These are phyloP conservation scores for Pythium rishiriense DNA, from an alignment of 352 stramenopile genomes.

Conservation along the genomic window DNA sequence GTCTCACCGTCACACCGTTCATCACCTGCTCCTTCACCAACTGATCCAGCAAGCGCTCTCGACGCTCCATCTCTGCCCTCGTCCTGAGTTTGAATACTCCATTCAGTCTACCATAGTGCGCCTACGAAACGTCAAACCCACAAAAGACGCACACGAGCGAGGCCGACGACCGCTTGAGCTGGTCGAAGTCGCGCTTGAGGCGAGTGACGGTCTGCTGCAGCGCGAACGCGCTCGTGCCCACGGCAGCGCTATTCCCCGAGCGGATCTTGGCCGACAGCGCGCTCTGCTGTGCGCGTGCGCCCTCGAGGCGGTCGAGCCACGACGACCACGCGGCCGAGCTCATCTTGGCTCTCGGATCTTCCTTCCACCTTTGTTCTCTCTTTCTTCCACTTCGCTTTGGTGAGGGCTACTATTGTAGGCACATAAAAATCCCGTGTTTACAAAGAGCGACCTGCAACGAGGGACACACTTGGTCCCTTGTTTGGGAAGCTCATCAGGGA, in stretches of 20 bases:
- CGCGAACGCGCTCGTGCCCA: conserved; percentile 82
- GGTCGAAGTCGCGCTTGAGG: conserved; percentile 80
- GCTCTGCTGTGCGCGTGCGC: conserved; percentile 66
- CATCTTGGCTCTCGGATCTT: conserved; percentile 37
- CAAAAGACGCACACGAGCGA: conserved; percentile 45
- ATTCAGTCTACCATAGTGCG: not conserved
- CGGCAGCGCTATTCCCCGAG: conserved; percentile 50
- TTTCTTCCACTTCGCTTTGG: conserved; percentile 24
- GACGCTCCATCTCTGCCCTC: conserved; percentile 67
- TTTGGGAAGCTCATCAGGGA: conserved; percentile 11
- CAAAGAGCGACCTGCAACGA: not conserved
- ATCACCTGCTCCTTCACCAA: conserved; percentile 55
- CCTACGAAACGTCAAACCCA: too few relatives aligned
- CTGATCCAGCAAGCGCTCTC: conserved; percentile 62
- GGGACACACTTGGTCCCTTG: not conserved
- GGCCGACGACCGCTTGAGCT: conserved; percentile 57
- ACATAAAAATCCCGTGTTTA: not conserved
- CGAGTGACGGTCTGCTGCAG: conserved; percentile 83
- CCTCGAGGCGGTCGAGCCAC: conserved; percentile 84
- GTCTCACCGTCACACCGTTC: not conserved
- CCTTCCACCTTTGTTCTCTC: conserved; percentile 22
- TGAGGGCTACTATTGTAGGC: conserved; percentile 19
- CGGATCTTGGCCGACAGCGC: conserved; percentile 67
- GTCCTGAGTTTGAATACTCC: too few relatives aligned
- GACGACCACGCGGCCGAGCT: conserved; percentile 69